These are phyloP conservation scores for Aspergillus conjunctus DNA, from an alignment of 495 filamentous ascomycete species.

Conservation along the genomic window DNA sequence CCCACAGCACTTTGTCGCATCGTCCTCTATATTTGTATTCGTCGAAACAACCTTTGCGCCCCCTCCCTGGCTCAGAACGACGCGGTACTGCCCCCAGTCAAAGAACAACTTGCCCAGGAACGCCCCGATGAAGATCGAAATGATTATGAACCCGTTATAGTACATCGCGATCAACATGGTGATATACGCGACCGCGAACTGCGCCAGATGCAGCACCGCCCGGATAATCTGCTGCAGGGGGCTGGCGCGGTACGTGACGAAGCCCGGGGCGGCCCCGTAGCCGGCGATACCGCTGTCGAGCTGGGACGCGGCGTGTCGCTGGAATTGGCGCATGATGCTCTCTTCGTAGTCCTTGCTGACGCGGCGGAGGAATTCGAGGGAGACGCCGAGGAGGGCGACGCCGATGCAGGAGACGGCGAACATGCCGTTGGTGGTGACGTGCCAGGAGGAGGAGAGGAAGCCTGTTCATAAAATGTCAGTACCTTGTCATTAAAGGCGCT, in stretches of 20 bases:
- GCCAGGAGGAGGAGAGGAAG: slow-evolving; percentile 64
- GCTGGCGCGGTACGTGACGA: slow-evolving; percentile 46
- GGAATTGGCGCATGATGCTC: slow-evolving; percentile 49
- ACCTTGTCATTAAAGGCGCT: neutral
- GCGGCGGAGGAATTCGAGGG: slow-evolving; percentile 62
- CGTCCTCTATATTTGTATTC: slow-evolving; percentile 19
- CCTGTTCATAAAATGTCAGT: too few species aligned
- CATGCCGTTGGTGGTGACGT: slow-evolving; percentile 57
- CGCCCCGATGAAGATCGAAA: slow-evolving; percentile 61
- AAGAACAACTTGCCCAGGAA: slow-evolving; percentile 59
- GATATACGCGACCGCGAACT: slow-evolving; percentile 67
- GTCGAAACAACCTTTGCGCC: neutral
- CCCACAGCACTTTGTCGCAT: slow-evolving; percentile 33
- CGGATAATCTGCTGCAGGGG: slow-evolving; percentile 59
- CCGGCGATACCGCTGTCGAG: slow-evolving; percentile 17
- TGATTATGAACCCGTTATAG: slow-evolving; percentile 63
- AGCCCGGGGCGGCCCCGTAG: slow-evolving; percentile 20
- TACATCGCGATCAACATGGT: slow-evolving; percentile 66
- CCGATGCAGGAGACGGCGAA: slow-evolving; percentile 71
- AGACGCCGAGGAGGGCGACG: slow-evolving; percentile 60
- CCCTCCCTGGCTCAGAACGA: slow-evolving; percentile 22
- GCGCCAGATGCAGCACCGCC: slow-evolving; percentile 59
- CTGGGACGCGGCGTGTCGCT: slow-evolving; percentile 31
- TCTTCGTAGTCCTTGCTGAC: slow-evolving; percentile 58
- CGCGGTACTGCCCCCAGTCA: slow-evolving; percentile 48